Base-by-base conservation (phyloP, 805 yeast species). In the Cyberlindnera mycetangii region DNA sequence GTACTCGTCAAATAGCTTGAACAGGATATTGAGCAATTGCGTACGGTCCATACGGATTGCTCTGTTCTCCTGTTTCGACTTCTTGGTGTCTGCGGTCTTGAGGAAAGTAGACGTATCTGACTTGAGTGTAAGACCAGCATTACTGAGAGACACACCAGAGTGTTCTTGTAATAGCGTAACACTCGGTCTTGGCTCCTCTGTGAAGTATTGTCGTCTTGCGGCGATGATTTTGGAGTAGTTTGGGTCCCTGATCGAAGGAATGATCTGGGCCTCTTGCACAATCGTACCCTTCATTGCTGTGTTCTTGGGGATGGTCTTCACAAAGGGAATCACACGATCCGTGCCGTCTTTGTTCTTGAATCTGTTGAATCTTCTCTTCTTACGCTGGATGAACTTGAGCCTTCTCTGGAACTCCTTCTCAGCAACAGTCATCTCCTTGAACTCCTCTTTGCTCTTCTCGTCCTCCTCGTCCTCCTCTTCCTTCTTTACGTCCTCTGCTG, bases 1-100 rank as follows among this genome's bases (percentile, higher is more conserved):
- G 64, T 85, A 89, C 63, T 90, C 95, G 65, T 89, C 97, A 66
- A 93, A 93, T 57, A 92, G 72, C 55, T 85, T 77, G 78, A 93
- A 93, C 54, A 93, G 69, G 53, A 87, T 69, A 65, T 90, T 97
- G 74, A 92, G 76, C 46, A 93, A 76, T 51, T 89, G 97, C 62
- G 86, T 88, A 69, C 87, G 82, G 31, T 96, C 96, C 84, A 93
- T 87, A 63, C 99, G 79, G 53, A 86, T 88, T 27, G 97, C 95
- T 60, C 95, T 83, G 41, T 93, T 95, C 53, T 87, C 95, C 14
- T 61, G 56, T 30, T 67, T 65, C 46, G 56, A 63, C 53, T 72
- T 69, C 52, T 69, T 69, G 21, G 71, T 67, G 52, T 73, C 77
- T 18, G 71, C 66, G 10, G 70, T 69, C 44, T 72, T 62, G 68